These are phyloP conservation scores for Dictyostelium capitatum DNA, from an alignment of 78 protist species.

Conservation along the genomic window DNA sequence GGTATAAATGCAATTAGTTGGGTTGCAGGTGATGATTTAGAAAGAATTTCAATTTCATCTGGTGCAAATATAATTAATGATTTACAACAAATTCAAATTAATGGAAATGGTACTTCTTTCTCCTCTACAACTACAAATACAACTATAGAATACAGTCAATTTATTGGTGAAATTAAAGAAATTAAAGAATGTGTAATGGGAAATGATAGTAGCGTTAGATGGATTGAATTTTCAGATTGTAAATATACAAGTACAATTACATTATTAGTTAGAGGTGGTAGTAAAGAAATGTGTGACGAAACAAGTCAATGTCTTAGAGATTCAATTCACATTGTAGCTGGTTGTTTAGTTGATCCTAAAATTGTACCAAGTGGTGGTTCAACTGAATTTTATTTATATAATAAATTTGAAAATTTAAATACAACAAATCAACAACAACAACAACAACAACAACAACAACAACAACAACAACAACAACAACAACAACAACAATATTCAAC, in stretches of 20 bases:
- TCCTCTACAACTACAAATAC: too few relatives aligned
- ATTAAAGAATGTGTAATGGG: constrained; percentile 15
- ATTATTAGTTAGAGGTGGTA: constrained; percentile 57
- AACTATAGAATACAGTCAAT: background rate
- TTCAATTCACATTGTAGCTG: constrained; percentile 30
- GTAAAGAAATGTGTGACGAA: constrained; percentile 60
- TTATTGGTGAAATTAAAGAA: background rate
- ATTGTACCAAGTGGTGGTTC: constrained; percentile 34
- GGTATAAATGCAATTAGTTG: constrained; percentile 30
- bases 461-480: background rate
- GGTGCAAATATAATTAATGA: constrained; percentile 31
- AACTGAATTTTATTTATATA: constrained; percentile 42
- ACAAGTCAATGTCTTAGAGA: constrained; percentile 39
- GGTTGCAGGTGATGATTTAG: constrained; percentile 68
- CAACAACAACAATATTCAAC: background rate
- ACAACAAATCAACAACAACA: background rate
- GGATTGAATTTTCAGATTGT: constrained; percentile 1
- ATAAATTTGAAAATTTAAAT: background rate
- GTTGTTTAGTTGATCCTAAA: constrained; percentile 29
- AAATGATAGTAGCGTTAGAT: background rate
- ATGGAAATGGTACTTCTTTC: too few relatives aligned
- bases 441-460: background rate
- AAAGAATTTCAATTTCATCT: constrained; percentile 14
- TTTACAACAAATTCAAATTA: background rate
- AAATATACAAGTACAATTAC: background rate